Conservation (phyloP, 495 filamentous ascomycete species). For the Oleoguttula mirabilis region DNA sequence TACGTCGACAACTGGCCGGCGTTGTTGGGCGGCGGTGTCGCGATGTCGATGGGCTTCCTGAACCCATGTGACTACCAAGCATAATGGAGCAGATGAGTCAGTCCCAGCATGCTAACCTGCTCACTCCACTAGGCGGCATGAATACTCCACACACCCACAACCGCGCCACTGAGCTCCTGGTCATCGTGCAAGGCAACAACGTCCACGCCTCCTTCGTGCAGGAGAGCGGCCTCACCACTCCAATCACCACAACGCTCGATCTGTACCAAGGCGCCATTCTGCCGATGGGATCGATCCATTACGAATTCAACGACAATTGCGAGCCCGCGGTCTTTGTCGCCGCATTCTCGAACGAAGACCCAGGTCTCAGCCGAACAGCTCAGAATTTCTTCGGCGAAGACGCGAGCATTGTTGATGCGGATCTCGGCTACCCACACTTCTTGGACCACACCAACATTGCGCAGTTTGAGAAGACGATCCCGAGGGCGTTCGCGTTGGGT, state of each 20-base stretch:
- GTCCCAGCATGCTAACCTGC: no score
- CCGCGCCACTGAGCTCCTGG: conserved; percentile 36
- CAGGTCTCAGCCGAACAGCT: conserved; percentile 36
- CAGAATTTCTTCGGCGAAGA: conserved; percentile 40
- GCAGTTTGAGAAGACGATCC: conserved; percentile 34
- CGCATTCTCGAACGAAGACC: conserved; percentile 38
- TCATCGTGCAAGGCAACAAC: conserved; percentile 32
- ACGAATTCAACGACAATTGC: conserved; percentile 43
- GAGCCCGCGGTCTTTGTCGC: conserved; percentile 38
- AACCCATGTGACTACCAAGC: neutral
- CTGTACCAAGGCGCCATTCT: conserved; percentile 38
- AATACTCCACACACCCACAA: conserved; percentile 41
- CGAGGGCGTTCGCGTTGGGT: conserved; percentile 35
- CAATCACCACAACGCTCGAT: conserved; percentile 30
- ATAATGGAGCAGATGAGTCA: no score
- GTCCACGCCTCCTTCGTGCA: conserved; percentile 38
- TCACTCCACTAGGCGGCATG: conserved; percentile 30
- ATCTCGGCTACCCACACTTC: conserved; percentile 30
- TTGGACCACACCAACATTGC: conserved; percentile 37
- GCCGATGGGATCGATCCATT: conserved; percentile 40
- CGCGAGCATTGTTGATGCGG: conserved; percentile 34
- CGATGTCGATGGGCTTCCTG: conserved; percentile 8
- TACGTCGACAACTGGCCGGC: conserved; percentile 7
- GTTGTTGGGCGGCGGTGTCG: neutral
- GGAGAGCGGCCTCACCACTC: conserved; percentile 36